Evolutionary conservation across 345 rosid genomes (phyloP).

Genomic region (Salix brachista): DNA sequence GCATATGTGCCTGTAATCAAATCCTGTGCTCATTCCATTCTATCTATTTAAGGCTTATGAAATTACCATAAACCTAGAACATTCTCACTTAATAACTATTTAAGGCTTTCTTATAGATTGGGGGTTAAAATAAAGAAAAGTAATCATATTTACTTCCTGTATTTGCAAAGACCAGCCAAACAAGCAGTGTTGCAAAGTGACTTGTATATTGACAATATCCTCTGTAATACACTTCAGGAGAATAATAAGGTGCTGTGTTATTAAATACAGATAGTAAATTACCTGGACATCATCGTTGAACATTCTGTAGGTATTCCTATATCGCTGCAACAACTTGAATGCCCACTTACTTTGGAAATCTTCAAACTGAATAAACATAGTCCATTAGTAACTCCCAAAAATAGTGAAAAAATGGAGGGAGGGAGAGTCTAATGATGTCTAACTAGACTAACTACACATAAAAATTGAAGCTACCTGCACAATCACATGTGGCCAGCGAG

Average conservation of each 20-base stretch:
- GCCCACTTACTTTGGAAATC: conserved; percentile 99
- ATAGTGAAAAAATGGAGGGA: not conserved
- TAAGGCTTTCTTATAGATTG: not conserved
- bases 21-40: not conserved
- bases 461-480: conserved; percentile 61
- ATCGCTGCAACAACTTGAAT: conserved; percentile 88
- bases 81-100: not conserved
- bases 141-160: not conserved
- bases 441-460: not conserved
- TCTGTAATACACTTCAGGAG: not conserved
- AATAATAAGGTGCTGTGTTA: not conserved
- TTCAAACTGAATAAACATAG: conserved; percentile 63
- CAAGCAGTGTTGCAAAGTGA: not conserved
- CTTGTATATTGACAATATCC: not conserved
- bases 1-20: not conserved
- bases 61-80: not conserved
- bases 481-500: conserved; percentile 96
- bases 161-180: not conserved
- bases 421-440: not conserved
- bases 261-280: conserved; percentile 24
- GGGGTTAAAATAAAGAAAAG: not conserved
- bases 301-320: conserved; percentile 78
- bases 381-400: not conserved
- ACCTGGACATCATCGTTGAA: conserved; percentile 99
- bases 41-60: not conserved